Base-by-base conservation (phyloP, 2,329 filamentous ascomycete genomes). In the Hypoxylon sp. region DNA sequence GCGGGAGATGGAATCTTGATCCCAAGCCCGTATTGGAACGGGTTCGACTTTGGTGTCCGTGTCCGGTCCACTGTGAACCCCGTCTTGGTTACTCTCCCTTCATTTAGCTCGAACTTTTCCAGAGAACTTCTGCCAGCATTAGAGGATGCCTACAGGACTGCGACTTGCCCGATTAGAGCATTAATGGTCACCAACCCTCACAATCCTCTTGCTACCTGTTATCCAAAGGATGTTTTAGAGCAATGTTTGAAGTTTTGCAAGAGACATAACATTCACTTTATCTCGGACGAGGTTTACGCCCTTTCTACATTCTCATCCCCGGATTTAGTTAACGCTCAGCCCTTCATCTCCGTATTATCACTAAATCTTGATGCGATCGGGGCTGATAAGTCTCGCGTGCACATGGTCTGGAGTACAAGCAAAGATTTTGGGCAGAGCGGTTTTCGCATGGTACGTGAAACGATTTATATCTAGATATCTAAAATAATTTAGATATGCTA, bases 251-350 rank as follows among this genome's bases (percentile, higher is more conserved):
- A 63, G 2, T 73, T 84, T 43, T 83, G 80, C 55, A 68, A 78
- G 42, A 71, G 70, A 29, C 70, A 81, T 52, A 57, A 65, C 3
- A 67, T 84, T 3, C 80, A 84, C 51, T 68, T 84, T 34, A 73
- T 84, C 58, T 78, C 76, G 54, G 81, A 85, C 61, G 82, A 85
- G 61, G 78, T 85, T 27, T 84, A 84, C 59, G 81, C 76, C 7
- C 68, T 78, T 26, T 13, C 29, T 3, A 11, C 11, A 16, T 31
- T 31, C 29, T 16, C n/a, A 2, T 13, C 5, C 12, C 9, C 4
- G n/a, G 12, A 13, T 16, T 16, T 31, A 80, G 78, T 30, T 7
- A 11, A 17, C 15, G 25, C 29, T 5, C 52, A 59, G 0, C 49
- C 57, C 0, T 77, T 78, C 48, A 69, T 65, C 4, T 75, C 72